These are phyloP conservation scores for Panaeolus papilionaceus DNA, from an alignment of 768 basidiomycete species.

Conservation along the genomic window DNA sequence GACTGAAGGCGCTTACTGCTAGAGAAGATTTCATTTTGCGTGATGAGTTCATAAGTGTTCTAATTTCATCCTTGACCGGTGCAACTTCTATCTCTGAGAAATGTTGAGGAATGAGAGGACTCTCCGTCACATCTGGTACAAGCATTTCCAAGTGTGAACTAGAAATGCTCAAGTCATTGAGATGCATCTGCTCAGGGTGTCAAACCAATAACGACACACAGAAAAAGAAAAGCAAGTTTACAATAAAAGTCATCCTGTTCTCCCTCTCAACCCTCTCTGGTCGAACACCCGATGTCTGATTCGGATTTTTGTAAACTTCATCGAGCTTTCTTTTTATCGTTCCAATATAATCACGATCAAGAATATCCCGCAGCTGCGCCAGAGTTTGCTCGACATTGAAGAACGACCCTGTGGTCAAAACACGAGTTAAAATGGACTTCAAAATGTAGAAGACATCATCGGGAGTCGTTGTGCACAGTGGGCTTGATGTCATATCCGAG, in stretches of 20 bases:
- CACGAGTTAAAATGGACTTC: slow-evolving; percentile 79
- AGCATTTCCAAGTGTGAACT: slow-evolving; percentile 89
- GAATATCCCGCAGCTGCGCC: slow-evolving; percentile 68
- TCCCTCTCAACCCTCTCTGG: slow-evolving; percentile 85
- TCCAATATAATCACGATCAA: slow-evolving; percentile 85
- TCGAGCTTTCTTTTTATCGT: slow-evolving; percentile 88
- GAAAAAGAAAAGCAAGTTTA: slow-evolving; percentile 33
- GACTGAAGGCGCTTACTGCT: slow-evolving; percentile 54
- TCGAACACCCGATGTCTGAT: slow-evolving; percentile 49
- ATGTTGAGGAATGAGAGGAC: slow-evolving; percentile 64
- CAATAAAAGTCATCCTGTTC: slow-evolving; percentile 80
- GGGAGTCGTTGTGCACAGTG: slow-evolving; percentile 74
- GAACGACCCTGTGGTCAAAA: slow-evolving; percentile 79
- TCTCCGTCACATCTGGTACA: slow-evolving; percentile 64
- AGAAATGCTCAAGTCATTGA: slow-evolving; percentile 96
- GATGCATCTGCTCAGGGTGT: slow-evolving; percentile 61
- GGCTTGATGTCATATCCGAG: slow-evolving; percentile 69
- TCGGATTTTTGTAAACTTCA: slow-evolving; percentile 74
- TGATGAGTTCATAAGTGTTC: slow-evolving; percentile 58
- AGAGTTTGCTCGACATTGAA: slow-evolving; percentile 62
- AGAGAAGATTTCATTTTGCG: slow-evolving; percentile 74
- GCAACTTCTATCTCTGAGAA: slow-evolving; percentile 67
- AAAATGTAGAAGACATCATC: slow-evolving; percentile 98
- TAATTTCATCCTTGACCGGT: slow-evolving; percentile 52
- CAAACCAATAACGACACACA: slow-evolving; percentile 12